These are phyloP conservation scores for Chalciporus piperatus DNA, from an alignment of 768 basidiomycete species.

Conservation along the genomic window DNA sequence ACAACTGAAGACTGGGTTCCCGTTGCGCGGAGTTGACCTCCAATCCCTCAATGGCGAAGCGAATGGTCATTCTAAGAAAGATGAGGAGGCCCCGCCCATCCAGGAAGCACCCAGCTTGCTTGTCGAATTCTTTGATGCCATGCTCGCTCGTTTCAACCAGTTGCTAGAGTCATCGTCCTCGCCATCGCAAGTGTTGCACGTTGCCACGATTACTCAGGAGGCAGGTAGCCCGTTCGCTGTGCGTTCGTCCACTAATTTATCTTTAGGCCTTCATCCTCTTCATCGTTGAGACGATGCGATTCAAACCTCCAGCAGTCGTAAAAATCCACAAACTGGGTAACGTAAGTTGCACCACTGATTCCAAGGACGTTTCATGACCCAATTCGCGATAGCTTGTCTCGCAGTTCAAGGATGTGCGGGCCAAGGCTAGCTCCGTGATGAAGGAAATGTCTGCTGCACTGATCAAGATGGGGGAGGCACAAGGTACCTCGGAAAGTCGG, in stretches of 20 bases:
- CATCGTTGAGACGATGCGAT: conserved; percentile 65
- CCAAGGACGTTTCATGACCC: background rate
- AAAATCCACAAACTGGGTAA: conserved; percentile 72
- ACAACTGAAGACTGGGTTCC: conserved; percentile 66
- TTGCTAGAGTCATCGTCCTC: conserved; percentile 38
- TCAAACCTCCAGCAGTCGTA: conserved; percentile 65
- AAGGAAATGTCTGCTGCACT: conserved; percentile 57
- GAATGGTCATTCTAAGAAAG: conserved; percentile 56
- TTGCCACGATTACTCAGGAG: conserved; percentile 75
- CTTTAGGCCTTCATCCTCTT: conserved; percentile 70
- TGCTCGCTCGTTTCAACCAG: conserved; percentile 51
- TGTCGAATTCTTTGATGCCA: conserved; percentile 57
- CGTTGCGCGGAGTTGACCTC: conserved; percentile 61
- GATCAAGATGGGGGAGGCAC: conserved; percentile 47
- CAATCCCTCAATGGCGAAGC: conserved; percentile 31
- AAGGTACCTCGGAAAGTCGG: conserved; percentile 52
- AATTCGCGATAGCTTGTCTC: conserved; percentile 53
- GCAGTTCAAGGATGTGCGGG: conserved; percentile 61
- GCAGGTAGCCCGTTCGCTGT: conserved; percentile 29
- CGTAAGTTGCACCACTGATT: conserved; percentile 39
- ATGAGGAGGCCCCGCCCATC: conserved; percentile 67
- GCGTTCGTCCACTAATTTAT: background rate
- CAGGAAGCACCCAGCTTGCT: conserved; percentile 58
- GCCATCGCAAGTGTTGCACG: conserved; percentile 62
- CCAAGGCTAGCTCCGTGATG: conserved; percentile 48